These are phyloP conservation scores for Rhizopogon vinicolor DNA, from an alignment of 768 basidiomycete genomes.

Conservation along the genomic window DNA sequence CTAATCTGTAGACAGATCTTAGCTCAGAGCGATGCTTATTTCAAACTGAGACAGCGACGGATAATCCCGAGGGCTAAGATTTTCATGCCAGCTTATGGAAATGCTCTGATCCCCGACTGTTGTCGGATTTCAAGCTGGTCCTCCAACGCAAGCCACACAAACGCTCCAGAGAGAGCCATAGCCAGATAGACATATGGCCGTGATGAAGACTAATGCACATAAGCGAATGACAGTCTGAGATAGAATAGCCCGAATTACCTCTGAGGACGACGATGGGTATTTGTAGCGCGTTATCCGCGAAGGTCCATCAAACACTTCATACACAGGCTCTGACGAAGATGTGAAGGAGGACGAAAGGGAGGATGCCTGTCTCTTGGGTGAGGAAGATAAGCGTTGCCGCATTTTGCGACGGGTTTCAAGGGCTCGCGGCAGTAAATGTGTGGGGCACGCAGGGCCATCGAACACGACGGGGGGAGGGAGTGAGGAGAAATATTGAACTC, in stretches of 20 bases:
- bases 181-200: constrained; percentile 6
- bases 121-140: constrained; percentile 4
- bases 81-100: background rate
- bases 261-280: constrained; percentile 6
- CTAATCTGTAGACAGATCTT: background rate
- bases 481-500: constrained; percentile 7
- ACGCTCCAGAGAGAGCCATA: constrained; percentile 16
- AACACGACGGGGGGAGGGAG: constrained; percentile 43
- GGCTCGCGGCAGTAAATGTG: constrained; percentile 13
- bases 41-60: background rate
- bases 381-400: constrained; percentile 5
- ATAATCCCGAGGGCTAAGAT: background rate
- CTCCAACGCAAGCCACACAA: constrained; percentile 18
- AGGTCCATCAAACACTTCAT: constrained; percentile 43
- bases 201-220: background rate
- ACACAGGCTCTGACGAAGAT: constrained; percentile 27
- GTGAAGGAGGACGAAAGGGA: constrained; percentile 7
- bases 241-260: constrained; percentile 11
- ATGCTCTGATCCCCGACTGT: background rate
- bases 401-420: constrained; percentile 8
- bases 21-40: background rate
- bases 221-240: background rate
- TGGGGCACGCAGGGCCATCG: constrained; percentile 44
- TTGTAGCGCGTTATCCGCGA: constrained; percentile 26
- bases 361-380: constrained; percentile 4